Evolutionary conservation across 257 asterid genomes (phyloP).

Genomic region (Solanum habrochaites): DNA sequence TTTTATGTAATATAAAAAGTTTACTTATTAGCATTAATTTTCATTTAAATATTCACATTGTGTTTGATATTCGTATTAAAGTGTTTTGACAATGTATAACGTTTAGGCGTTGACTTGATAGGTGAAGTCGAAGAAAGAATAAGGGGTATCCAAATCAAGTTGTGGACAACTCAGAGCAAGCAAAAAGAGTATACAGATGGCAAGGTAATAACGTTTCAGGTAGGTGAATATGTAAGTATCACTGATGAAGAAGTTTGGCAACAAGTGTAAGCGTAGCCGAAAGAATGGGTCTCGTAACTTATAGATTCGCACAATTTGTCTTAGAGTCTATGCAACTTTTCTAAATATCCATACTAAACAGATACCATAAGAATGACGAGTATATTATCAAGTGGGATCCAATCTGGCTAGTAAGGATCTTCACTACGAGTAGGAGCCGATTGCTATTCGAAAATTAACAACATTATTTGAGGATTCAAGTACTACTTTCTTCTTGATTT

Average conservation of each 20-base stretch:
- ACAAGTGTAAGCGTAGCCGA: neutral
- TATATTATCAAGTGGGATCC: neutral
- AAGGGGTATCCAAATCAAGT: neutral
- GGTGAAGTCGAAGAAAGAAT: neutral
- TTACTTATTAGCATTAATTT: too few species aligned
- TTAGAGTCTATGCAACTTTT: neutral
- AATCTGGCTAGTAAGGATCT: neutral
- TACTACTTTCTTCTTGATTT: neutral
- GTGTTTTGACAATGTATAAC: neutral
- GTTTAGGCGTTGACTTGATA: neutral
- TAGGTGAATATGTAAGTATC: neutral
- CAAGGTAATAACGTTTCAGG: neutral
- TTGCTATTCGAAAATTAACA: too few species aligned
- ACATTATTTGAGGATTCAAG: neutral
- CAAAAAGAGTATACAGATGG: neutral
- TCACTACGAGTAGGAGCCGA: neutral
- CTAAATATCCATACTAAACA: neutral
- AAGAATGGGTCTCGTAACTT: neutral
- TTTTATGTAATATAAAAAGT: too few species aligned
- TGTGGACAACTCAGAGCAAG: neutral
- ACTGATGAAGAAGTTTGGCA: neutral
- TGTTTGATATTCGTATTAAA: too few species aligned
- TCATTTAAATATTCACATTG: too few species aligned
- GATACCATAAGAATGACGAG: neutral
- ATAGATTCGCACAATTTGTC: neutral